A percentile compares a stretch with the other conserved stretches of the same genome.
phyloP scores from a whole-genome alignment of 164 flowering plant species.

The Houttuynia cordata region DNA sequence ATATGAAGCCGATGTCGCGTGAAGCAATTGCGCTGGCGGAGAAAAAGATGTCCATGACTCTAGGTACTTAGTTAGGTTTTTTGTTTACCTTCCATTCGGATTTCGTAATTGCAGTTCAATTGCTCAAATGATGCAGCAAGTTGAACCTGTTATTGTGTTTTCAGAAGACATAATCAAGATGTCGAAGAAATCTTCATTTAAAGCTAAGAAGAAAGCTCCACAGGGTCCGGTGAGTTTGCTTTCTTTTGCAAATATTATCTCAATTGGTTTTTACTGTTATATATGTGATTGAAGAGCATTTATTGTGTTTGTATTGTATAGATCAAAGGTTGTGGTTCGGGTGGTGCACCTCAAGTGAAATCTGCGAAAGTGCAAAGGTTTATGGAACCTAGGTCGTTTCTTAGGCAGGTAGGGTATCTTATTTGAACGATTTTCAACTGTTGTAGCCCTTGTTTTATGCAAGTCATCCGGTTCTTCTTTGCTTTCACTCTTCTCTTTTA shows the following conservation, averaged over 20 bases:
- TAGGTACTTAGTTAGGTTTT: conserved; percentile 31
- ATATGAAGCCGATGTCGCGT: conserved; percentile 36
- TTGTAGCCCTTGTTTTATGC: background rate
- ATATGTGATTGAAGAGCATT: background rate
- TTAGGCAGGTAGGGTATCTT: conserved; percentile 56
- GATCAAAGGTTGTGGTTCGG: conserved; percentile 38
- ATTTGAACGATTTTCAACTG: too few species aligned
- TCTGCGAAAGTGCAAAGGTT: conserved; percentile 37
- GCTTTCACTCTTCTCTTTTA: background rate
- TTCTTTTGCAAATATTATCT: background rate
- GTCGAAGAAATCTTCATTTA: conserved; percentile 42
- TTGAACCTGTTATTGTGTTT: too few species aligned
- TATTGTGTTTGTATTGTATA: conserved; percentile 4
- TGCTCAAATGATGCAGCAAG: too few species aligned
- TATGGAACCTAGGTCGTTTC: conserved; percentile 57
- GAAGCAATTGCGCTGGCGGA: conserved; percentile 83
- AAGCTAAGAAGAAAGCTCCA: conserved; percentile 25
- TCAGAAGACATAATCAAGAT: conserved; percentile 86
- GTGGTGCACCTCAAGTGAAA: conserved; percentile 27
- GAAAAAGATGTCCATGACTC: conserved; percentile 87
- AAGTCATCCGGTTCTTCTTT: too few species aligned
- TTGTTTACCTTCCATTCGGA: background rate
- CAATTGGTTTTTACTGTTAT: background rate
- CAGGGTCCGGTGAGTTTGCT: conserved; percentile 45
- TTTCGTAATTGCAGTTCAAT: background rate